phyloP scores from a whole-genome alignment of 345 rosid genomes.

The Cardiospermum halicacabum region DNA sequence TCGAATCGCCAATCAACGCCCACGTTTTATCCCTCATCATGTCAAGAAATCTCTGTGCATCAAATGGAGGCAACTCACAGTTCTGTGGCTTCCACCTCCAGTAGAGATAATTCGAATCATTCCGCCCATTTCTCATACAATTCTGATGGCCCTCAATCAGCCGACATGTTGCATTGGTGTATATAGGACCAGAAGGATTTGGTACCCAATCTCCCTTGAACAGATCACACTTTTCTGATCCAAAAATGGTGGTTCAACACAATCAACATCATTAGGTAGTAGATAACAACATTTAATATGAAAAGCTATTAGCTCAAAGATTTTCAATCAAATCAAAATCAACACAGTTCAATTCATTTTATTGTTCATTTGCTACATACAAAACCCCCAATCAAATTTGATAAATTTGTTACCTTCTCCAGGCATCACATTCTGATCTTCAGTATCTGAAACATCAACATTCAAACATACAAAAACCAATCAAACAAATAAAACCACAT shows the following conservation, averaged over 20 bases:
- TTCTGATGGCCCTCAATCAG: slow-evolving; percentile 82
- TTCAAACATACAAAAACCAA: slow-evolving; percentile 5
- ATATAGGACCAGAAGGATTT: slow-evolving; percentile 63
- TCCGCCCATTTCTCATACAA: slow-evolving; percentile 86
- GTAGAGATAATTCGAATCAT: slow-evolving; percentile 68
- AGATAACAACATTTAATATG: background rate
- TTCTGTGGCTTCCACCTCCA: slow-evolving; percentile 89
- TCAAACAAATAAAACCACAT: background rate
- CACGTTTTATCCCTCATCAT: slow-evolving; percentile 74
- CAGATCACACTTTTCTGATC: slow-evolving; percentile 63
- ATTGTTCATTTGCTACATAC: background rate
- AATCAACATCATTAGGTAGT: slow-evolving; percentile 4
- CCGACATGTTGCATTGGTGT: slow-evolving; percentile 64
- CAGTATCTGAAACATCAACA: slow-evolving; percentile 31
- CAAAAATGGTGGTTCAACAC: slow-evolving; percentile 25
- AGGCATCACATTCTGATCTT: slow-evolving; percentile 37
- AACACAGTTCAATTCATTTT: background rate
- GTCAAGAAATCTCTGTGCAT: slow-evolving; percentile 56
- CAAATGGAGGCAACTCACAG: slow-evolving; percentile 68
- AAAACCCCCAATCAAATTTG: background rate
- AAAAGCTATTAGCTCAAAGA: slow-evolving; percentile 8
- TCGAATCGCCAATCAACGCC: slow-evolving; percentile 91
- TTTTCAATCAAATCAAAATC: slow-evolving; percentile 3
- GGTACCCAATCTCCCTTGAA: slow-evolving; percentile 83
- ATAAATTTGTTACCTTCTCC: slow-evolving; percentile 34